phyloP scores from a whole-genome alignment of 2,329 filamentous ascomycete genomes.

The Rhinocladiella mackenziei region DNA sequence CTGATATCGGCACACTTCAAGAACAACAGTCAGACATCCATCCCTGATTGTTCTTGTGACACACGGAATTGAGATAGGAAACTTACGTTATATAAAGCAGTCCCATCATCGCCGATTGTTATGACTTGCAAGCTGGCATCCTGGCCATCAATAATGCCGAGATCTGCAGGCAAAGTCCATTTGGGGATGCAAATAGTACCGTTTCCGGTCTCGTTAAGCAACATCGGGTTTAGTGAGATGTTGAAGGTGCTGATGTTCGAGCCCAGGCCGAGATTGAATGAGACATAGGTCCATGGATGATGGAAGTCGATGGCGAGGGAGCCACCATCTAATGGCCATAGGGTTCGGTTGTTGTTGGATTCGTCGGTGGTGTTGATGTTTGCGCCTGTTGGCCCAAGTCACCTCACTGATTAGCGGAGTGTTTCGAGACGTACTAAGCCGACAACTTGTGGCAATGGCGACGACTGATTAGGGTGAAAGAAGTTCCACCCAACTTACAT shows the following conservation, averaged over 20 bases:
- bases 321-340: constrained; percentile 46
- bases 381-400: constrained; percentile 33
- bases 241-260: constrained; percentile 43
- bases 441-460: not conserved
- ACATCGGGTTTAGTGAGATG: constrained; percentile 39
- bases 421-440: not conserved
- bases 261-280: constrained; percentile 46
- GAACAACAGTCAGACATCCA: not conserved
- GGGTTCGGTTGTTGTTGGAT: constrained; percentile 40
- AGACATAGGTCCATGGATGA: constrained; percentile 45
- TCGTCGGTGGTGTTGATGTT: constrained; percentile 37
- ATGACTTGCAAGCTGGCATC: constrained; percentile 46
- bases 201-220: constrained; percentile 47
- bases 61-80: not conserved
- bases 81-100: constrained; percentile 47
- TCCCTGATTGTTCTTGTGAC: not conserved
- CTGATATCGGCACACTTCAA: constrained; percentile 44
- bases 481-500: constrained; percentile 34
- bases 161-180: constrained; percentile 32
- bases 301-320: constrained; percentile 40
- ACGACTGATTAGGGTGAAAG: not conserved
- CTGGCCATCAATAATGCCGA: constrained; percentile 34
- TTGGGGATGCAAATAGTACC: constrained; percentile 46
- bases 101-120: constrained; percentile 40
- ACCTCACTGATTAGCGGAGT: constrained; percentile 1